phyloP scores from a whole-genome alignment of 768 basidiomycete species.

The Lentinula sp. region DNA sequence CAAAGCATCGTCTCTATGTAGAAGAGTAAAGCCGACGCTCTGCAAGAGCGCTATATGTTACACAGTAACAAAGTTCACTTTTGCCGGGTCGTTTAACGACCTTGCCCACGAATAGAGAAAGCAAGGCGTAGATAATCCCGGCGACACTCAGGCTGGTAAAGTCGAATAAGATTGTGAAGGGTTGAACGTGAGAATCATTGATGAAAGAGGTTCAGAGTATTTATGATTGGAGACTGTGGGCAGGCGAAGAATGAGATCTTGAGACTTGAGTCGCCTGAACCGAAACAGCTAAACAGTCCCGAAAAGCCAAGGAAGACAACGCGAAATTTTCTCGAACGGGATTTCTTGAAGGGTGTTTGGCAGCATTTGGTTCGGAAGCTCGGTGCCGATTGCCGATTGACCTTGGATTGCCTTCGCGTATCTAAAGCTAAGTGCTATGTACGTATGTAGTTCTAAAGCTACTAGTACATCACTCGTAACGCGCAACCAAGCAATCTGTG shows the following conservation, averaged over 20 bases:
- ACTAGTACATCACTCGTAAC: neutral
- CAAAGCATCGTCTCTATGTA: constrained; percentile 6
- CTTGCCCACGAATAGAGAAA: neutral
- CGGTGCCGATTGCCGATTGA: no score
- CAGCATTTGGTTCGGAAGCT: neutral
- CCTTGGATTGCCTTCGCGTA: neutral
- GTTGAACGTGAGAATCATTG: no score
- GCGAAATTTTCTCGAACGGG: no score
- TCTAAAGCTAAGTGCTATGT: neutral
- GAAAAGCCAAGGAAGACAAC: no score
- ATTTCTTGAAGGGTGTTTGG: neutral
- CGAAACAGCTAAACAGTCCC: no score
- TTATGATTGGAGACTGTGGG: no score
- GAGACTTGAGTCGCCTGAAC: no score
- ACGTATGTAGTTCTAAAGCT: neutral
- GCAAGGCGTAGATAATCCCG: constrained; percentile 7
- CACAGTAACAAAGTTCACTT: neutral
- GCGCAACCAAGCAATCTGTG: neutral
- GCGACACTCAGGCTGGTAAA: neutral
- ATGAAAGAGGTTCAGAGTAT: no score
- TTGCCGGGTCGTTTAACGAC: constrained; percentile 8
- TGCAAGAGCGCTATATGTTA: constrained; percentile 1
- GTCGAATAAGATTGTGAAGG: neutral
- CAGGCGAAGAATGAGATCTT: no score
- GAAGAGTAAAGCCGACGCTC: neutral